These are phyloP conservation scores for Mortierella sp. DNA, from an alignment of 371 early-diverging fungal genomes.

Conservation along the genomic window DNA sequence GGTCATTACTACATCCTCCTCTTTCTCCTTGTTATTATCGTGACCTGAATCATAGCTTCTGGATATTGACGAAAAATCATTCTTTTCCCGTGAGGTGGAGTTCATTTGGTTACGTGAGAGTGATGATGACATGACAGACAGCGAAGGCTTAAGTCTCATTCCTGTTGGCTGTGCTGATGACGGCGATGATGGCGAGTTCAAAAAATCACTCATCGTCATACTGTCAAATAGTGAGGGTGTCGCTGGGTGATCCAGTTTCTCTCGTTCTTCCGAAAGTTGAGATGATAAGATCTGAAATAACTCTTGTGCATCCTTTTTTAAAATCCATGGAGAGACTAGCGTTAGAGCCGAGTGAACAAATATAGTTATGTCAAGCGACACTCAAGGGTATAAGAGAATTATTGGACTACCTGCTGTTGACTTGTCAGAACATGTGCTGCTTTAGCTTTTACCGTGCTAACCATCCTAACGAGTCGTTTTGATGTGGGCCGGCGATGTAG, in stretches of 20 bases:
- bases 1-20: neutral
- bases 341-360: neutral
- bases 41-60: neutral
- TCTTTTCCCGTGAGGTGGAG: neutral
- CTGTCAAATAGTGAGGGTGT: slow-evolving; percentile 50
- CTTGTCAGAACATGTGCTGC: slow-evolving; percentile 47
- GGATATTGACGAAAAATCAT: neutral
- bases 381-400: neutral
- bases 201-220: slow-evolving; percentile 43
- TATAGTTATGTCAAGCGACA: neutral
- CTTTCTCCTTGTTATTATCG: neutral
- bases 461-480: slow-evolving; percentile 24
- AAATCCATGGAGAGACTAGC: neutral
- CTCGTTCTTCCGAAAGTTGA: slow-evolving; percentile 56
- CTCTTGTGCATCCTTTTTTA: slow-evolving; percentile 44
- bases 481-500: slow-evolving; percentile 27
- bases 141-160: slow-evolving; percentile 1
- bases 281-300: slow-evolving; percentile 54
- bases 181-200: slow-evolving; percentile 19
- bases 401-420: slow-evolving; percentile 38
- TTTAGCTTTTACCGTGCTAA: slow-evolving; percentile 35
- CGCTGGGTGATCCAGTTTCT: slow-evolving; percentile 51
- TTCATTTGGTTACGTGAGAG: neutral
- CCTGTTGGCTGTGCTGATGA: neutral
- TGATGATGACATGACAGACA: slow-evolving; percentile 24